Base-by-base conservation (phyloP, 306 rosid genomes). In the Cucumis hystrix region DNA sequence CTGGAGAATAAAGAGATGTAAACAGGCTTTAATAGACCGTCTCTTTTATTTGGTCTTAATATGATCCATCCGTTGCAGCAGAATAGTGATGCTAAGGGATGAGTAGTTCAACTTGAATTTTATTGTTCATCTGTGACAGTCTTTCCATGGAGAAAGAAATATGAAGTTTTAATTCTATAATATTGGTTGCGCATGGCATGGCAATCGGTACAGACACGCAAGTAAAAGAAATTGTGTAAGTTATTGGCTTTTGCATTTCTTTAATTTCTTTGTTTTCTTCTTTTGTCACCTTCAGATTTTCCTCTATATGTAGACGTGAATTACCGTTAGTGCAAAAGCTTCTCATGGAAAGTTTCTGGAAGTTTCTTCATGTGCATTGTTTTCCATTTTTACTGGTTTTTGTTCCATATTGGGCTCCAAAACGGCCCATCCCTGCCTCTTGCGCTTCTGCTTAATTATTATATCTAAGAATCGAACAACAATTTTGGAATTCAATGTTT, bases 1-100 rank as follows among this genome's bases (percentile, higher is more conserved):
- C 21, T 74, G 78, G 81, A 90, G 84, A 67, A 85, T 90, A 77
- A 91, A 91, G 85, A 91, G 89, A 67, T 85, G 83, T 74, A 87
- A 89, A 47, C 94, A 81, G 82, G 90, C 97, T 28, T 88, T 93
- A 74, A 65, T 86, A 64, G 93, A 90, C 63, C 81, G 87, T 93
- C 80, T 91, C 86, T 80, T 96, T 96, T 5, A 65, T 80, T 54
- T 66, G 91, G 61, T 88, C 93, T 35, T 35, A 86, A 86, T 79
- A 89, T 84, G 60, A 79, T 90, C 73, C 96, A 90, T 83, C 86
- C 94, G 17, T 87, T 12, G 93, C 83, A 85, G 89, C 30, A 90
- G 93, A 87, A 85, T 63, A 93, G 98, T 74, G 87, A 85, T 49
- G 84, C 87, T 81, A 83, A 40, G 85, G 89, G 49, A 88, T 89